phyloP scores from a whole-genome alignment of 192 early-diverging fungal genomes.

The Phlyctochytrium arcticum region DNA sequence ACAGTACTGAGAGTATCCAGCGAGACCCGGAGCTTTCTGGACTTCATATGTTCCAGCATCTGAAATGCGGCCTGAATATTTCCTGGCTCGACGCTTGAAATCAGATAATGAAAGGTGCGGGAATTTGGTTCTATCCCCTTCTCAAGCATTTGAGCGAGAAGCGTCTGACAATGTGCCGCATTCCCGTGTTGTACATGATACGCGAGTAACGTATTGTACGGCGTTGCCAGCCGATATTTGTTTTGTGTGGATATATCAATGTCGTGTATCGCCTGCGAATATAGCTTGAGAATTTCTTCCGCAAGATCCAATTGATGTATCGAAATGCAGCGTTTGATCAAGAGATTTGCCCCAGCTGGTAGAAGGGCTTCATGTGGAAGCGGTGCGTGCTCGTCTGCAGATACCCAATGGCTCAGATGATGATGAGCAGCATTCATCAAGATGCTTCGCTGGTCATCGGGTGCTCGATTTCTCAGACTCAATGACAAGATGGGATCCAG shows the following conservation, averaged over 20 bases:
- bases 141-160: slow-evolving; percentile 3
- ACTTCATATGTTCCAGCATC: slow-evolving; percentile 3
- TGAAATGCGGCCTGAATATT: slow-evolving; percentile 1
- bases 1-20: slow-evolving; percentile 3
- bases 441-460: too few species aligned
- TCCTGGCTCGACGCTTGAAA: not conserved
- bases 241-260: not conserved
- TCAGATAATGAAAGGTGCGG: slow-evolving; percentile 9
- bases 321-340: too few species aligned
- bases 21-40: too few species aligned
- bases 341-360: too few species aligned
- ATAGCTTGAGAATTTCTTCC: slow-evolving; percentile 1
- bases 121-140: slow-evolving; percentile 1
- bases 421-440: too few species aligned
- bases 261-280: not conserved
- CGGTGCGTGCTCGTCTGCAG: too few species aligned
- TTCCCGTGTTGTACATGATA: not conserved
- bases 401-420: too few species aligned
- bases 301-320: slow-evolving; percentile 18
- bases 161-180: not conserved
- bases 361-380: too few species aligned
- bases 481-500: too few species aligned
- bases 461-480: too few species aligned
- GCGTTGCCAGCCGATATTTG: not conserved
- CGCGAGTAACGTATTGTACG: slow-evolving; percentile 15